Evolutionary conservation across 331 rosid genomes (phyloP).

Genomic region (Ulmus americana): DNA sequence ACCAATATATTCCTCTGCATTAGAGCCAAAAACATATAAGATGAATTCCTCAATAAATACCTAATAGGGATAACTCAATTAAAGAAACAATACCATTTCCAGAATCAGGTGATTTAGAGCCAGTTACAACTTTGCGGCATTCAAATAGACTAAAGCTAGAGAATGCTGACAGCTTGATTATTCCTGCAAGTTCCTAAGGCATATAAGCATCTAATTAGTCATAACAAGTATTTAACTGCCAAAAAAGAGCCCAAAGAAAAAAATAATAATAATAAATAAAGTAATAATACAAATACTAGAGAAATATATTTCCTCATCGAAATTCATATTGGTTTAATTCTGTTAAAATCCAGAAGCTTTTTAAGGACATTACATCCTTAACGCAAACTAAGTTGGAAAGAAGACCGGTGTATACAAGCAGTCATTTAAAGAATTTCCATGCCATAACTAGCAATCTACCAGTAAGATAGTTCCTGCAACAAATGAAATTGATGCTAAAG

Average conservation of each 20-base stretch:
- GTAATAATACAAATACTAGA: not conserved
- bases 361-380: not conserved
- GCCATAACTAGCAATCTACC: not conserved
- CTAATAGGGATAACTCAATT: constrained; percentile 18
- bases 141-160: constrained; percentile 81
- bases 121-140: constrained; percentile 71
- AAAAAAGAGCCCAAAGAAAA: constrained; percentile 3
- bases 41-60: constrained; percentile 15
- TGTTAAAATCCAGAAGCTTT: not conserved
- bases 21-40: constrained; percentile 33
- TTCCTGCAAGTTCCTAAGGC: constrained; percentile 84
- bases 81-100: constrained; percentile 53
- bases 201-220: constrained; percentile 11
- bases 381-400: not conserved
- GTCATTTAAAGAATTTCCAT: too few relatives aligned
- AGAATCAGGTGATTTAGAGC: constrained; percentile 67
- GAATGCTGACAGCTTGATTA: constrained; percentile 66
- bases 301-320: not conserved
- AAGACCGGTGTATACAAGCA: not conserved
- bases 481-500: not conserved
- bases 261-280: too few relatives aligned
- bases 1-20: constrained; percentile 76
- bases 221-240: not conserved
- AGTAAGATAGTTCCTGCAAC: not conserved
- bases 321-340: constrained; percentile 1